Base-by-base conservation (phyloP, 208 protist genomes). In the Angomonas ambiguus region DNA sequence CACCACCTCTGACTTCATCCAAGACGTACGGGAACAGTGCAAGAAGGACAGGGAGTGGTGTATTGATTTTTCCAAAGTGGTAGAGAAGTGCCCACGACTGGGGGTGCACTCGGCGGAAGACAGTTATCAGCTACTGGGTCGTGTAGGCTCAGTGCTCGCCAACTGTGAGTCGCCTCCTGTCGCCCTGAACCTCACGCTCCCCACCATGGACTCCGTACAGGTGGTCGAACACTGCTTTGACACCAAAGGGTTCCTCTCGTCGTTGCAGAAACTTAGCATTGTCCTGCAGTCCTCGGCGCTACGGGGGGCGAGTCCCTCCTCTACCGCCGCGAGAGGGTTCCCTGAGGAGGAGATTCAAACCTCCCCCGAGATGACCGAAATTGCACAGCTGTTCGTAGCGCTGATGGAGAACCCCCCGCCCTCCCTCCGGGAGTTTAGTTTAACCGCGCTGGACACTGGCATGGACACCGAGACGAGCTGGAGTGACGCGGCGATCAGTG, bases 21-120 rank as follows among this genome's bases (percentile, higher is more conserved):
- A 53, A 22, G 34, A 62, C 6, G 34, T 62, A 1, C 2, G 58
- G 27, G 34, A 27, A 1, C 25, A 42, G 33, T 62, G 58, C 20
- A 1, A 34, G 32, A 4, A 25, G 5, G 58, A 62, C 18, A 25
- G 48, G 3, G 69, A 69, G 33, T 85, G 83, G 83, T 62, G 69
- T 25, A 16, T 89, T 1, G 79, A 88, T 71, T 72, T 85, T n/a
- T 63, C 61, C 0, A 65, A 64, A 22, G 11, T 81, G 38, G 3
- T 30, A 1, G 64, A 71, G 16, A 58, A 53, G 61, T 35, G 60
- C 41, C 25, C 58, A 30, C 31, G 48, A 42, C 35, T 66, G 74
- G 42, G 11, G 30, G 22, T 70, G 38, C 11, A 33, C 38, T 25
- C 24, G 3, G 16, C 13, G 20, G 28, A 59, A 28, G 33, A 30